phyloP scores from a whole-genome alignment of 768 basidiomycete species.

The Aureoboletus auriporus region DNA sequence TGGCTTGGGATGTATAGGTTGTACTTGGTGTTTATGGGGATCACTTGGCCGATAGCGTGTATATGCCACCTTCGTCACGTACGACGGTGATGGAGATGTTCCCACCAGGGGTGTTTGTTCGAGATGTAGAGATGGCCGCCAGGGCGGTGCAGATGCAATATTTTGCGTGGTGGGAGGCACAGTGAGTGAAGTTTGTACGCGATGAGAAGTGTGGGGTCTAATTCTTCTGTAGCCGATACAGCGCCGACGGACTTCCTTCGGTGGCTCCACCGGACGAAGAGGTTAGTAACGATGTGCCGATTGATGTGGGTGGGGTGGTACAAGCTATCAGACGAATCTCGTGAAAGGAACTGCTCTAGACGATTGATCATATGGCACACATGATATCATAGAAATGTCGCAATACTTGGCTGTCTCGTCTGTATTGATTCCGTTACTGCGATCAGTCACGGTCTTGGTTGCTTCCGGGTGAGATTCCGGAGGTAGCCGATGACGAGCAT shows the following conservation, averaged over 20 bases:
- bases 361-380: background rate
- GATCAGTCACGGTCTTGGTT: too few relatives aligned
- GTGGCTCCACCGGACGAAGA: slow-evolving; percentile 24
- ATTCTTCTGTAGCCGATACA: slow-evolving; percentile 32
- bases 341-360: too few relatives aligned
- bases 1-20: slow-evolving; percentile 35
- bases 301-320: slow-evolving; percentile 42
- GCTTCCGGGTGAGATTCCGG: too few relatives aligned
- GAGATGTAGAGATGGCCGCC: slow-evolving; percentile 58
- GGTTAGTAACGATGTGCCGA: slow-evolving; percentile 24
- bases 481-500: too few relatives aligned
- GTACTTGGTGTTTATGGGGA: slow-evolving; percentile 57
- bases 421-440: too few relatives aligned
- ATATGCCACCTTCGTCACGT: slow-evolving; percentile 57
- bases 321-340: slow-evolving; percentile 29
- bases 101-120: slow-evolving; percentile 59
- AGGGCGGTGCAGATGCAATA: slow-evolving; percentile 52
- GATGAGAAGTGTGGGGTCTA: background rate
- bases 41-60: slow-evolving; percentile 64
- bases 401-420: too few relatives aligned
- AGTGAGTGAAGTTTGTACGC: slow-evolving; percentile 19
- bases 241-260: slow-evolving; percentile 31
- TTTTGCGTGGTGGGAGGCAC: slow-evolving; percentile 51
- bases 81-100: slow-evolving; percentile 78
- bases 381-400: background rate